Evolutionary conservation across 371 early-diverging fungal species (phyloP).

Genomic region (Zopfochytrium polystomum): DNA sequence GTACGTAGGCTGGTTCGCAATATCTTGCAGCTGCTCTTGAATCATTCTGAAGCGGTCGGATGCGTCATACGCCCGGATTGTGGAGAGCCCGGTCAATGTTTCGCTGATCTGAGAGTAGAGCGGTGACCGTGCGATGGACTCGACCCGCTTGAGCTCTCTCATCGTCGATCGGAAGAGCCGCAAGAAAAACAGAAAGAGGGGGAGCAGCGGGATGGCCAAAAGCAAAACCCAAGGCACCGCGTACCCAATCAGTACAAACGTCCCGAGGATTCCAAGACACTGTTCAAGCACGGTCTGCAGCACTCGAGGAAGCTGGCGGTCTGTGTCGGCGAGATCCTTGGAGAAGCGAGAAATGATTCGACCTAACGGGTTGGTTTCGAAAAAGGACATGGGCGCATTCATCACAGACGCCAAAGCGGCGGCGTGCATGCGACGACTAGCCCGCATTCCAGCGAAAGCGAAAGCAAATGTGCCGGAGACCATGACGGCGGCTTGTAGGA

Average conservation of each 20-base stretch:
- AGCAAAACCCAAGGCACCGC: conserved; percentile 13
- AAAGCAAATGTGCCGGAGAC: conserved; percentile 4
- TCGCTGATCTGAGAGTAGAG: too few relatives aligned
- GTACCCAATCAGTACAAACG: conserved; percentile 14
- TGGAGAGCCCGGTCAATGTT: conserved; percentile 26
- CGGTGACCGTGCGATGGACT: too few relatives aligned
- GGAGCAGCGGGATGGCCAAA: conserved; percentile 27
- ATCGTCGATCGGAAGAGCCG: conserved; percentile 10
- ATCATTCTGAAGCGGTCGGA: conserved; percentile 4
- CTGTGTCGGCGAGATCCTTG: conserved; percentile 25
- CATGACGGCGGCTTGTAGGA: conserved; percentile 2
- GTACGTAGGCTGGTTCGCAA: too few relatives aligned
- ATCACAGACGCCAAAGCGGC: conserved; percentile 60
- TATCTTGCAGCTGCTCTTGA: too few relatives aligned
- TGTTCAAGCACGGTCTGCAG: conserved; percentile 12
- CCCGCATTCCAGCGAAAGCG: conserved; percentile 1
- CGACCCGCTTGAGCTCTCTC: conserved; percentile 50
- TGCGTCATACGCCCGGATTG: conserved; percentile 21
- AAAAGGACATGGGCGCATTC: conserved; percentile 70
- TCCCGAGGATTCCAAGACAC: conserved; percentile 5
- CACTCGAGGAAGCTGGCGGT: conserved; percentile 8
- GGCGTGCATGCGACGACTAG: conserved; percentile 42
- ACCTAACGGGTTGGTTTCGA: conserved; percentile 79
- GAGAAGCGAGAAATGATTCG: conserved; percentile 77
- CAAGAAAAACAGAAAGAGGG: conserved; percentile 22